Evolutionary conservation across 768 basidiomycete species (phyloP).

Genomic region (Collybiopsis luxurians): DNA sequence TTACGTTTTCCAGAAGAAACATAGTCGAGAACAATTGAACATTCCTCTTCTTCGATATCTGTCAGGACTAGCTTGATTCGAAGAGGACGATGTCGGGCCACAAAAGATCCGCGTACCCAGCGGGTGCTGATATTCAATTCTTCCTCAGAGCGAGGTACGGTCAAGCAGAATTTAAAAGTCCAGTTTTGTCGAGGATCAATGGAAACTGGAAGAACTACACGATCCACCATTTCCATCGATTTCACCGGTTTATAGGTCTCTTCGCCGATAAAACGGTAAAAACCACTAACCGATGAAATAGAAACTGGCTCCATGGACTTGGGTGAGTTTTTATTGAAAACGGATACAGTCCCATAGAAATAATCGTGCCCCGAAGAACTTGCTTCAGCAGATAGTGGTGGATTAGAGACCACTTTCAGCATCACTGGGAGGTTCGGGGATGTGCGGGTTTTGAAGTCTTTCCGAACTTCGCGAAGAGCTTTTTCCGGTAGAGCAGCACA

Average conservation of each 20-base stretch:
- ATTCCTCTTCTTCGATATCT: constrained; percentile 37
- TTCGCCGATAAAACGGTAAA: constrained; percentile 35
- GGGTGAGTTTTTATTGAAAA: constrained; percentile 35
- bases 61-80: constrained; percentile 33
- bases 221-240: constrained; percentile 23
- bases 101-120: constrained; percentile 33
- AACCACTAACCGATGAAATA: constrained; percentile 28
- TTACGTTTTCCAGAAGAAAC: constrained; percentile 24
- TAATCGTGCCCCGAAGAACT: constrained; percentile 24
- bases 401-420: constrained; percentile 31
- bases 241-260: constrained; percentile 27
- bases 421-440: constrained; percentile 29
- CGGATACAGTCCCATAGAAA: constrained; percentile 30
- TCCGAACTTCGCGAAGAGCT: constrained; percentile 27
- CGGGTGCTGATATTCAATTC: constrained; percentile 24
- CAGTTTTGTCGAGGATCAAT: constrained; percentile 36
- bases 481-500: constrained; percentile 29
- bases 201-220: constrained; percentile 25
- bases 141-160: constrained; percentile 31
- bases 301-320: constrained; percentile 31
- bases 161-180: constrained; percentile 25
- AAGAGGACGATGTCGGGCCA: constrained; percentile 32
- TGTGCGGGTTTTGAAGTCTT: constrained; percentile 36
- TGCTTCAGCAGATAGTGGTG: constrained; percentile 34
- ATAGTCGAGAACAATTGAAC: constrained; percentile 35